A percentile compares a stretch with the other conserved stretches of the same genome.
phyloP scores from a whole-genome alignment of 768 basidiomycete genomes.

The Leucosporidium creatinivorum region DNA sequence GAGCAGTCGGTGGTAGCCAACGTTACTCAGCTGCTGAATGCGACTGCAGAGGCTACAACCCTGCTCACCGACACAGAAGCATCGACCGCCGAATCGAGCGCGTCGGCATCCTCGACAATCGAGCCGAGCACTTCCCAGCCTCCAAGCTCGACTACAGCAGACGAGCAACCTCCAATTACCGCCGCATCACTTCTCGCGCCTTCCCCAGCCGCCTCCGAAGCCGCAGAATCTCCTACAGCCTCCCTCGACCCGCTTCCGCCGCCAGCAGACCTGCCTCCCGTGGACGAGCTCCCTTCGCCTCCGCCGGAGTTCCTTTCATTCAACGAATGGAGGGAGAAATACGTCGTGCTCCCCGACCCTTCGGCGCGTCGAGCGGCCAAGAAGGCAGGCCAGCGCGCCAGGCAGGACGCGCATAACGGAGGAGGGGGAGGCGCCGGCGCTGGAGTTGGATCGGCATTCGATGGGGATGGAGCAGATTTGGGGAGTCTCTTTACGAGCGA shows the following conservation, averaged over 20 bases:
- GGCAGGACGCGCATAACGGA: constrained; percentile 21
- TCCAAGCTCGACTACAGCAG: no score
- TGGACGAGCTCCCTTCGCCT: constrained; percentile 2
- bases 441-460: not conserved
- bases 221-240: not conserved
- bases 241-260: not conserved
- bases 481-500: not conserved
- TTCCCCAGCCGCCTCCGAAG: not conserved
- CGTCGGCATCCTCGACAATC: no score
- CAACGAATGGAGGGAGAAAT: constrained; percentile 79
- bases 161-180: not conserved
- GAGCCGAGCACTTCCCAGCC: no score
- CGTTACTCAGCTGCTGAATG: no score
- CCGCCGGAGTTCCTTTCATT: constrained; percentile 57
- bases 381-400: constrained; percentile 24
- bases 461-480: not conserved
- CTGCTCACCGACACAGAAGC: no score
- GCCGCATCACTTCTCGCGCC: not conserved
- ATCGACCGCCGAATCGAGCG: no score
- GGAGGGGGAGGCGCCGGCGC: not conserved
- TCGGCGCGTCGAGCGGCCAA: constrained; percentile 11
- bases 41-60: no score
- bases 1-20: no score
- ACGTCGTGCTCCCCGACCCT: constrained; percentile 42
- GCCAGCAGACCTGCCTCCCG: not conserved